Conservation (phyloP, 768 basidiomycete species). For the Piloderma croceum region DNA sequence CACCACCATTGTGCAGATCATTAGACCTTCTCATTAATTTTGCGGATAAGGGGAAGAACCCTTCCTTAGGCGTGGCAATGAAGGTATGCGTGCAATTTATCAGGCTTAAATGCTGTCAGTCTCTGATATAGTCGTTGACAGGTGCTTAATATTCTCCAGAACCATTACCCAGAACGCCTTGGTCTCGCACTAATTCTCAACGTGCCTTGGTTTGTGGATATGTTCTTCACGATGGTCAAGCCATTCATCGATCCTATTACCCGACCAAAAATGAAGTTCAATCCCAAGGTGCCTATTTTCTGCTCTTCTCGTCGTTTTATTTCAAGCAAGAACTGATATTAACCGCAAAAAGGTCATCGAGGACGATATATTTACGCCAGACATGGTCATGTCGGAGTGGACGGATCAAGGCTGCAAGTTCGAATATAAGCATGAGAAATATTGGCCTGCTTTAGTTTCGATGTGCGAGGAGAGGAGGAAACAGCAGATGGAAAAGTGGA, state of each 20-base stretch:
- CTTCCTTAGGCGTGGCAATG: constrained; percentile 34
- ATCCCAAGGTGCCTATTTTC: too few species aligned
- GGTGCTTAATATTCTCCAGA: constrained; percentile 36
- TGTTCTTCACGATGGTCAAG: constrained; percentile 72
- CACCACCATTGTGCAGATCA: constrained; percentile 36
- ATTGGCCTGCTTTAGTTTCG: constrained; percentile 63
- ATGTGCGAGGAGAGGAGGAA: constrained; percentile 47
- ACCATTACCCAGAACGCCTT: constrained; percentile 84
- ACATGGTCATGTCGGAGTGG: constrained; percentile 62
- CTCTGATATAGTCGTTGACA: constrained; percentile 3
- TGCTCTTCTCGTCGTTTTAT: too few species aligned
- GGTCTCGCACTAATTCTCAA: constrained; percentile 60
- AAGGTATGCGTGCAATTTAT: constrained; percentile 32
- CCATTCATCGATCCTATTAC: constrained; percentile 85
- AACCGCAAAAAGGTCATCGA: constrained; percentile 53
- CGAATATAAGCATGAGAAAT: constrained; percentile 67
- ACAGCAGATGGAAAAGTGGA: constrained; percentile 58
- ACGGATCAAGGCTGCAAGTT: constrained; percentile 70
- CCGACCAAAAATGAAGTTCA: constrained; percentile 68
- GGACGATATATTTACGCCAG: constrained; percentile 61
- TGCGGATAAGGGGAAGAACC: constrained; percentile 61
- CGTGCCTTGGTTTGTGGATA: constrained; percentile 70
- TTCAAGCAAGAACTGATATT: too few species aligned
- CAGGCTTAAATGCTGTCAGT: neutral
- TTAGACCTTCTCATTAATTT: constrained; percentile 73